These are phyloP conservation scores for Candida montana DNA, from an alignment of 805 yeast species.

Conservation along the genomic window DNA sequence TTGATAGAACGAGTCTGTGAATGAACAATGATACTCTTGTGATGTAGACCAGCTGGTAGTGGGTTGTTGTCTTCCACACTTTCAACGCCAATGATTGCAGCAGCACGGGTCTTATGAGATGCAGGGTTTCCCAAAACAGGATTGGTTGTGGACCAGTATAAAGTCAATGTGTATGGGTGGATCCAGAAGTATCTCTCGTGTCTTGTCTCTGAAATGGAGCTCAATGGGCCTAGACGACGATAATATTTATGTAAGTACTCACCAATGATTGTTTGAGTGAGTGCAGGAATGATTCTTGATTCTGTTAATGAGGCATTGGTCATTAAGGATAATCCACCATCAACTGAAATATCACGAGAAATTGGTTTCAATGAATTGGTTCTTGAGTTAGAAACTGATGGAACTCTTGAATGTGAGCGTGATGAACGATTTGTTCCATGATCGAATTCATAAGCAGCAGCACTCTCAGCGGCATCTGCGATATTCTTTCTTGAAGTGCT, in stretches of 20 bases:
- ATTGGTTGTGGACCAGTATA: constrained; percentile 82
- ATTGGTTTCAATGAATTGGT: constrained; percentile 15
- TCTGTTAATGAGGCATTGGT: constrained; percentile 64
- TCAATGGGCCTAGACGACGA: constrained; percentile 68
- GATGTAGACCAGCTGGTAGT: constrained; percentile 81
- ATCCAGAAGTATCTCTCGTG: constrained; percentile 96
- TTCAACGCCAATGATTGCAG: constrained; percentile 74
- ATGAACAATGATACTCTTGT: constrained; percentile 73
- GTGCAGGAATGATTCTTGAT: constrained; percentile 71
- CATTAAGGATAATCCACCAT: constrained; percentile 34
- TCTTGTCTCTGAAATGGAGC: constrained; percentile 66
- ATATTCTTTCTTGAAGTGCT: constrained; percentile 22
- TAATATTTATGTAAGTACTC: constrained; percentile 84
- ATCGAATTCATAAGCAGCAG: constrained; percentile 26
- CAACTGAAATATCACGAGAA: constrained; percentile 23
- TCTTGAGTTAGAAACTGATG: constrained; percentile 11
- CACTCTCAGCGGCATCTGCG: constrained; percentile 26
- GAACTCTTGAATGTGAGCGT: constrained; percentile 16
- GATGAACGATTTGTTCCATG: constrained; percentile 15
- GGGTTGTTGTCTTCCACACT: constrained; percentile 83
- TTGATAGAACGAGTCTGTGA: constrained; percentile 59
- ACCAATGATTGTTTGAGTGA: constrained; percentile 91
- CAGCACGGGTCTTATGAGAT: constrained; percentile 64
- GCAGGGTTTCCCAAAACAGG: constrained; percentile 71
- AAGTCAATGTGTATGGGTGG: constrained; percentile 86